phyloP scores from a whole-genome alignment of 306 rosid genomes.

The Quercus variabilis region DNA sequence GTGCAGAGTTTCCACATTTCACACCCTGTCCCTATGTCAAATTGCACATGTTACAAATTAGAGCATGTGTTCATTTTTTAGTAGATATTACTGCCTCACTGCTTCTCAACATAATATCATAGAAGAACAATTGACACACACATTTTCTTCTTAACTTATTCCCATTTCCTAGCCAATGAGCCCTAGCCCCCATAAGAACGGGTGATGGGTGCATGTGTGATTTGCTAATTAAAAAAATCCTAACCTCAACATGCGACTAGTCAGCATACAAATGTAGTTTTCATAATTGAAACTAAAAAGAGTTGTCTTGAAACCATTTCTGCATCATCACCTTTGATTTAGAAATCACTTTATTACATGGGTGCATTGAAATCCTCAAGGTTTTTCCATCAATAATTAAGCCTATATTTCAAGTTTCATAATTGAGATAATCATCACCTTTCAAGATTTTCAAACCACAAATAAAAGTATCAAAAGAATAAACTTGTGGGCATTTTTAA shows the following conservation, averaged over 20 bases:
- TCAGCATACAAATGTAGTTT: too few relatives aligned
- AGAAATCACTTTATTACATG: background rate
- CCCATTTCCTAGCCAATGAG: too few relatives aligned
- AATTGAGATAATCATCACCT: background rate
- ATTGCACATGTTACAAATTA: background rate
- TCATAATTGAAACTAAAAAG: background rate
- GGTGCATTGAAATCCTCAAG: background rate
- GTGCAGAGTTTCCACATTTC: background rate
- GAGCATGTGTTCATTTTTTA: background rate
- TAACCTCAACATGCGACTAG: too few relatives aligned
- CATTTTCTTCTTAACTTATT: background rate
- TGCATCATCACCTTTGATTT: background rate
- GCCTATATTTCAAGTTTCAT: background rate
- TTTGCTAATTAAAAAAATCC: too few relatives aligned
- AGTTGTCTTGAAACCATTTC: background rate
- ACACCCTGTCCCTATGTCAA: background rate
- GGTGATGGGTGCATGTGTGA: too few relatives aligned
- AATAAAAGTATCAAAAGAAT: too few relatives aligned
- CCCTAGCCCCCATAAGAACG: too few relatives aligned
- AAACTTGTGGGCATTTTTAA: background rate
- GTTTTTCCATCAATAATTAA: background rate
- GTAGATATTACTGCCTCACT: background rate
- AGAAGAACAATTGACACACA: background rate
- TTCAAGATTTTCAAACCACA: too few relatives aligned
- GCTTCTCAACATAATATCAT: background rate